A percentile compares a stretch with the other conserved stretches of the same genome.
Conservation (phyloP, 2,329 filamentous ascomycete species). For the Aspergillus sp. region DNA sequence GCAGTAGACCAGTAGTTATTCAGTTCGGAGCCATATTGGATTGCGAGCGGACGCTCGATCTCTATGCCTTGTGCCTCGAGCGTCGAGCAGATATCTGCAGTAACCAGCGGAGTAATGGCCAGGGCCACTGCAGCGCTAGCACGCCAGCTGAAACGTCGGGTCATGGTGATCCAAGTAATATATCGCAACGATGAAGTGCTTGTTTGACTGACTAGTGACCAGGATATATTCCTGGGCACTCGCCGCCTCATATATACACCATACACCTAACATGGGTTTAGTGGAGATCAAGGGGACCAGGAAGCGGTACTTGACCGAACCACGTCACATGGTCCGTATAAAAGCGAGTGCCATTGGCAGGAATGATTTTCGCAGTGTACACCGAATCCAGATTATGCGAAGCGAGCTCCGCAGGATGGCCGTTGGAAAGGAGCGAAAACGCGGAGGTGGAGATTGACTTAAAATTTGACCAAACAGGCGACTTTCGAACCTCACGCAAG, state of each 20-base stretch:
- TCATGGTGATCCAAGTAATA: conserved; percentile 17
- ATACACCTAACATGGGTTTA: neutral
- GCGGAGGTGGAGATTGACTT: too few relatives aligned
- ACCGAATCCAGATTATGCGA: neutral
- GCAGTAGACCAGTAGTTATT: conserved; percentile 49
- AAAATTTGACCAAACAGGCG: too few relatives aligned
- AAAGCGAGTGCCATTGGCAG: neutral
- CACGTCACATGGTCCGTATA: neutral
- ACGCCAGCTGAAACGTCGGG: conserved; percentile 18
- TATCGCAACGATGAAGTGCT: neutral
- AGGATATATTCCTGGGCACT: neutral
- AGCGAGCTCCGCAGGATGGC: neutral
- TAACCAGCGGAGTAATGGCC: conserved; percentile 19
- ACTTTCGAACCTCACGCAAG: too few relatives aligned
- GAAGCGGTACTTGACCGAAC: neutral
- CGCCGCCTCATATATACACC: neutral
- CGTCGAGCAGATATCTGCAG: conserved; percentile 40
- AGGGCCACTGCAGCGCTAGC: conserved; percentile 17
- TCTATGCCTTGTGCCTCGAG: conserved; percentile 36
- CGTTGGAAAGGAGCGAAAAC: too few relatives aligned
- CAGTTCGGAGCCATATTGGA: conserved; percentile 40
- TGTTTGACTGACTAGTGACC: neutral
- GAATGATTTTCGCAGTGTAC: neutral
- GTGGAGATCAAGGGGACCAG: neutral
- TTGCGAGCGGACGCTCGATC: conserved; percentile 31